Conservation (phyloP, 148 eudicot genomes). For the Rhododendron ferrugineum region DNA sequence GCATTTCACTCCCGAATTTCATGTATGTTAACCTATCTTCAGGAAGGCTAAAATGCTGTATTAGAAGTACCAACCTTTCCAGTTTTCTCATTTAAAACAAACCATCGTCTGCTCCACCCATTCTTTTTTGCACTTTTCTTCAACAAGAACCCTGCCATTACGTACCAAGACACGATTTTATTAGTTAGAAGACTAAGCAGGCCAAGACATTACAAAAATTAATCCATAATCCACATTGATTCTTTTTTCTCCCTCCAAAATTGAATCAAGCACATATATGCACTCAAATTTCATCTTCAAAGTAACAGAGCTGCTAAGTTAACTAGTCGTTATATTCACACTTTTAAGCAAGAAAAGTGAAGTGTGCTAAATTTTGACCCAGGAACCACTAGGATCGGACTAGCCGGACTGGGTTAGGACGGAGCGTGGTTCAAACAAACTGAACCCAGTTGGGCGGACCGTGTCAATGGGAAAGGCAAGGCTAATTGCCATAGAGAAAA, state of each 20-base stretch:
- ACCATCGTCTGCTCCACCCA: conserved; percentile 94
- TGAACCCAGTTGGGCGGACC: neutral
- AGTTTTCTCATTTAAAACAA: conserved; percentile 88
- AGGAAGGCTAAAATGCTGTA: neutral
- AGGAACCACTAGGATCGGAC: neutral
- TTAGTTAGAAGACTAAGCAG: conserved; percentile 1
- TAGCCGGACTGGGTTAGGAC: neutral
- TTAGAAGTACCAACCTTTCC: conserved; percentile 67
- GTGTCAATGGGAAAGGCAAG: neutral
- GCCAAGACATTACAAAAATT: neutral
- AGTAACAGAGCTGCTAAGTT: neutral
- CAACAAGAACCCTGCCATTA: conserved; percentile 63
- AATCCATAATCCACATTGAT: neutral
- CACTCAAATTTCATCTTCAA: neutral
- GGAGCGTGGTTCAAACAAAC: neutral
- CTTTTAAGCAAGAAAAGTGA: neutral
- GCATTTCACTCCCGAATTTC: neutral
- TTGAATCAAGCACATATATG: neutral
- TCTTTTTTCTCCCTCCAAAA: neutral
- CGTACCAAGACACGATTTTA: neutral
- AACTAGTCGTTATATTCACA: neutral
- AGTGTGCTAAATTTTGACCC: neutral
- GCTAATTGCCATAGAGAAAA: neutral
- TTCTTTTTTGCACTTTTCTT: conserved; percentile 93
- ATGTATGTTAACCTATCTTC: neutral